Evolutionary conservation across 805 yeast species (phyloP), one percentile per base, ranked within the genome.

Genomic region (Ogataea paraovalis): DNA sequence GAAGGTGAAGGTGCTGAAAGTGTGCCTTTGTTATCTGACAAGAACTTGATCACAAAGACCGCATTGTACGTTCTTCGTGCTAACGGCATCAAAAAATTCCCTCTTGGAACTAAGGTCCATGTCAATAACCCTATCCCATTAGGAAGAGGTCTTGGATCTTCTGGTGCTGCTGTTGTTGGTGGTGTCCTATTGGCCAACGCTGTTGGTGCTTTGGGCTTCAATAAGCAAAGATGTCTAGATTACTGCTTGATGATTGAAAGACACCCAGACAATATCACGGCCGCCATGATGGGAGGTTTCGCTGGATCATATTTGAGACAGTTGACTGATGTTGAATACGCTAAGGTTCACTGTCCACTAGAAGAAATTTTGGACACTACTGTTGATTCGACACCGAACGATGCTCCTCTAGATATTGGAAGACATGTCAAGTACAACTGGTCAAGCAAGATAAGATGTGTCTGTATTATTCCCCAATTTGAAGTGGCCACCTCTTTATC

Each of bases 271-370:
- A 94, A 94, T 67, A 91, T 94, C 61, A 89, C 97, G 12, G 99
- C 99, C 28, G 96, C 99, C 33, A 89, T 94, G 96, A 85, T 91
- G 83, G 99, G 99, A 50, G 97, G 99, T 1, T 94, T 94, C 66
- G 96, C 91, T 38, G 99, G 99, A 39, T 89, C 97, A 3, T 94
- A 86, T 67, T 76, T 94, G 61, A 80, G 96, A 59, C 95, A 87
- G 52, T 71, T 94, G 49, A 73, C 82, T 30, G 81, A 83, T 3
- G 76, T 79, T 37, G 97, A 91, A 55, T 74, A 77, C 54, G 82
- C 75, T 49, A 78, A 87, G 45, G 85, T 87, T 54, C 90, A 85
- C 64, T 86, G 89, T 46, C 97, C 97, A 37, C 72, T 94, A 47
- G 82, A 87, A 46, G 87, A 85, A 57, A 90, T 94, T 4, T 74